These are phyloP conservation scores for Teunomyces gatunensis DNA, from an alignment of 805 yeast genomes.

Conservation along the genomic window DNA sequence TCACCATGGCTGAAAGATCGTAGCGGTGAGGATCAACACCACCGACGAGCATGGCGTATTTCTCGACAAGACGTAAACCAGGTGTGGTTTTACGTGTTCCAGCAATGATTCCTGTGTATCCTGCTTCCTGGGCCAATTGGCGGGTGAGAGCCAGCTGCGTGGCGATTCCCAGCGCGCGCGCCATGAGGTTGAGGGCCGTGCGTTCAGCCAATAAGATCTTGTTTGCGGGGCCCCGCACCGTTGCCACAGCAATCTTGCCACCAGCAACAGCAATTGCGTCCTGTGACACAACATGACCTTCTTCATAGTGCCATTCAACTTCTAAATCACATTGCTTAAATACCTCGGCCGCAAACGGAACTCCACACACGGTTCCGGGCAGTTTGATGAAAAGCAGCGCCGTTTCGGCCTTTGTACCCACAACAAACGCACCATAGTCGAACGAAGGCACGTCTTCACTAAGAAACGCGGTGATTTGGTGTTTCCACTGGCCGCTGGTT, in stretches of 20 bases:
- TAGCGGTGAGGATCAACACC: slow-evolving; percentile 92
- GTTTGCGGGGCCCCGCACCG: slow-evolving; percentile 76
- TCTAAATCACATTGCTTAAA: slow-evolving; percentile 68
- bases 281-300: slow-evolving; percentile 51
- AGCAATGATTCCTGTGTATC: slow-evolving; percentile 82
- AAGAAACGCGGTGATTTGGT: slow-evolving; percentile 70
- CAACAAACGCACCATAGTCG: slow-evolving; percentile 93
- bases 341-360: slow-evolving; percentile 87
- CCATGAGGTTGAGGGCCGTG: slow-evolving; percentile 75
- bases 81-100: slow-evolving; percentile 99
- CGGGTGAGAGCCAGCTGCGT: slow-evolving; percentile 63
- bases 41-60: slow-evolving; percentile 92
- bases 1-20: slow-evolving; percentile 89
- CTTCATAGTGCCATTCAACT: slow-evolving; percentile 71
- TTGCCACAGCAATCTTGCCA: slow-evolving; percentile 70
- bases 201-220: slow-evolving; percentile 81
- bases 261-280: slow-evolving; percentile 45
- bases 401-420: slow-evolving; percentile 68
- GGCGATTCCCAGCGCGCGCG: slow-evolving; percentile 86
- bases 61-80: slow-evolving; percentile 83
- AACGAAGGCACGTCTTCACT: slow-evolving; percentile 90
- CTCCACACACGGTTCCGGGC: slow-evolving; percentile 76
- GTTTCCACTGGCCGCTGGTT: slow-evolving; percentile 75
- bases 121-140: slow-evolving; percentile 59
- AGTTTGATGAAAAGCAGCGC: slow-evolving; percentile 84